Base-by-base conservation (phyloP, 2,329 filamentous ascomycete species). In the Elsinoe perseae region DNA sequence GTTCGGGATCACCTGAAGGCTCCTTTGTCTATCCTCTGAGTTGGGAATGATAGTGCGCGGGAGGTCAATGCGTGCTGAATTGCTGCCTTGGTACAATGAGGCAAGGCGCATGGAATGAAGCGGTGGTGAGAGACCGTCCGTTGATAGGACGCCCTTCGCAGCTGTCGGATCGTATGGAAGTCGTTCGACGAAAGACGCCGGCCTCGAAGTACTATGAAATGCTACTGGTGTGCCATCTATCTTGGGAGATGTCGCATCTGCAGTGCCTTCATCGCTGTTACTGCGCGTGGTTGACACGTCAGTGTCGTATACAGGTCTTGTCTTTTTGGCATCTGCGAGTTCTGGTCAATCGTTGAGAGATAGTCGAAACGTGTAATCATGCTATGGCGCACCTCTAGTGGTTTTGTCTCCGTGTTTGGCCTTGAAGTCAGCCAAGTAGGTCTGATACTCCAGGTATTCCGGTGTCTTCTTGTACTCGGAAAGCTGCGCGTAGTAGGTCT, bases 381-480 rank as follows among this genome's bases (percentile, higher is more conserved):
- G 21, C 44, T 36, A 30, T 20, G 23, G 28, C 44, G 25, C 28
- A 50, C 44, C 44, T 50, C 5, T 30, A 28, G 25, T 12, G 2
- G 23, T 6, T 50, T 50, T 32, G 16, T 53, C 50, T 40, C 48
- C 56, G 62, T 91, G 85, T 66, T 86, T 86, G 48, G 83, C 80
- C 66, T 86, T 90, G 73, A 93, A 92, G 1, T 91, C 87, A 28
- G 81, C 78, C 20, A 92, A 73, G 66, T 93, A 93, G 40, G 40
- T 10, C 9, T 27, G 40, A 42, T 81, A 77, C 12, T 7, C 10
- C 58, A 80, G 76, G 61, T 92, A 91, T 50, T 85, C 77, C 5
- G 78, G 65, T 0, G 87, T 91, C 70, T 89, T 89, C 68, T 91
- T 91, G 69, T 92, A 92, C 61, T 86, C 80, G 46, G 78, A 75